Conservation (phyloP, 31 red algal species). For the Odonthalia washingtoniensis region DNA sequence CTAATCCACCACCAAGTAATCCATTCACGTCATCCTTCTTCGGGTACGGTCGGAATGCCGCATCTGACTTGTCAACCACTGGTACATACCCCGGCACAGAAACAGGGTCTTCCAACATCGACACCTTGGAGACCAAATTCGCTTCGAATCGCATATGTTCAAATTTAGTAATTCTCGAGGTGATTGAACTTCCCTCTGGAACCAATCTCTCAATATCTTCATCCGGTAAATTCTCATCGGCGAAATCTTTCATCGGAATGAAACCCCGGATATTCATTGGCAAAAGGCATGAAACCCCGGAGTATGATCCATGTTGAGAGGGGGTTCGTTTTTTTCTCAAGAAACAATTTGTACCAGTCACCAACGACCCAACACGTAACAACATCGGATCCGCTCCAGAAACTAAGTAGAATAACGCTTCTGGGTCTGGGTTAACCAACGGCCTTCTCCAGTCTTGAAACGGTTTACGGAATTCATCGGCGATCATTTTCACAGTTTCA, state of each 20-base stretch:
- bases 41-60: constrained; percentile 65
- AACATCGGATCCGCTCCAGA: constrained; percentile 73
- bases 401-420: constrained; percentile 79
- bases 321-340: constrained; percentile 30
- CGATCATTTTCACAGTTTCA: constrained; percentile 80
- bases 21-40: constrained; percentile 35
- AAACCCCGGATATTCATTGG: constrained; percentile 61
- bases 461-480: constrained; percentile 78
- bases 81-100: constrained; percentile 40
- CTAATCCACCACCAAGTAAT: neutral
- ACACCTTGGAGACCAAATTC: constrained; percentile 45
- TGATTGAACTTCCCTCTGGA: constrained; percentile 54
- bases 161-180: constrained; percentile 63
- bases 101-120: constrained; percentile 40
- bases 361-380: constrained; percentile 62
- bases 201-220: constrained; percentile 56
- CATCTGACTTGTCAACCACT: constrained; percentile 59
- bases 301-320: constrained; percentile 28
- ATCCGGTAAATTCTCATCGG: constrained; percentile 28
- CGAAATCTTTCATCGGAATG: constrained; percentile 40
- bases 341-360: constrained; percentile 67
- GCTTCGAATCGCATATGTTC: constrained; percentile 72
- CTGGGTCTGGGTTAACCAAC: constrained; percentile 49
- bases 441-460: constrained; percentile 76
- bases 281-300: constrained; percentile 57